phyloP scores from a whole-genome alignment of 208 protist genomes.

The Acanthamoeba royreba region DNA sequence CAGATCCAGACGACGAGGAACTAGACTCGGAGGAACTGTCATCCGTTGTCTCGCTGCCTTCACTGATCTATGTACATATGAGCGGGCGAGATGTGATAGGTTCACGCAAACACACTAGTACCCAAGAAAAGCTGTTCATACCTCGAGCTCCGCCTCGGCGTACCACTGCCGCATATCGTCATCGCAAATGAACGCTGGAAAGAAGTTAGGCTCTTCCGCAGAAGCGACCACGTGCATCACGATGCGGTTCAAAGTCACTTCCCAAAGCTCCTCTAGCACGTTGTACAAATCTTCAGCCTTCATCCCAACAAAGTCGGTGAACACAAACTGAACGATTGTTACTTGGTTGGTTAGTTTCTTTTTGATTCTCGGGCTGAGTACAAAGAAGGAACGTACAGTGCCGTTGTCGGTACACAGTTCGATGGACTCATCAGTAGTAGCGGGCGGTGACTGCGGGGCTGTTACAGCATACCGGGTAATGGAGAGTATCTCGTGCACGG shows the following conservation, averaged over 20 bases:
- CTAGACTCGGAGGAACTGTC: too few species aligned
- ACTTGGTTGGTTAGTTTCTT: not conserved
- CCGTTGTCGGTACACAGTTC: slow-evolving; percentile 38
- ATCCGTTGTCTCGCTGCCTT: too few species aligned
- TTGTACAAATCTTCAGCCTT: not conserved
- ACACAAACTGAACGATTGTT: slow-evolving; percentile 41
- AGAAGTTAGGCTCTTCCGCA: slow-evolving; percentile 7
- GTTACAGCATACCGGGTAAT: not conserved
- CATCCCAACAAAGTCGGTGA: slow-evolving; percentile 27
- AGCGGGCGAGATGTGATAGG: too few species aligned
- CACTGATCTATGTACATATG: too few species aligned
- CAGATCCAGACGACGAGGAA: too few species aligned
- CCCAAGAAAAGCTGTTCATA: too few species aligned
- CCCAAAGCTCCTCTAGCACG: slow-evolving; percentile 20
- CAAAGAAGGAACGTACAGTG: not conserved
- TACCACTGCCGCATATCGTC: not conserved
- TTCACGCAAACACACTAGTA: too few species aligned
- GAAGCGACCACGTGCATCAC: not conserved
- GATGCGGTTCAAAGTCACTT: slow-evolving; percentile 23
- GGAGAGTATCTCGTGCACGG: slow-evolving; percentile 21
- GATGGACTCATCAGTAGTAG: not conserved
- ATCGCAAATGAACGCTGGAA: slow-evolving; percentile 4
- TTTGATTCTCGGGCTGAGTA: not conserved
- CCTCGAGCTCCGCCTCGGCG: not conserved
- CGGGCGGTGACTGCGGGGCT: not conserved